Evolutionary conservation across 192 early-diverging fungal genomes (phyloP).

Genomic region (Coemansia sp.): DNA sequence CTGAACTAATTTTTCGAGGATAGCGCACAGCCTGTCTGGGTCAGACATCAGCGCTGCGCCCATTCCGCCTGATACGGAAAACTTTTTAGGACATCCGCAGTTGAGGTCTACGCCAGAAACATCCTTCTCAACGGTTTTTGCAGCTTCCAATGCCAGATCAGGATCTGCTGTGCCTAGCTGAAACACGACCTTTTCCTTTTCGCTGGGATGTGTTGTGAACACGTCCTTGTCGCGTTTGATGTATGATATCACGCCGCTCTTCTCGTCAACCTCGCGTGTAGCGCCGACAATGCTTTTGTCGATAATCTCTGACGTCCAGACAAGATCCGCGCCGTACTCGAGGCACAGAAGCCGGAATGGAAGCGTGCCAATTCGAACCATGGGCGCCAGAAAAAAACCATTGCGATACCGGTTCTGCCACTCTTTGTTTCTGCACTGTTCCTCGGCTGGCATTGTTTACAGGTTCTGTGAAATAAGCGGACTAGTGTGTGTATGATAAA

Average conservation of each 20-base stretch:
- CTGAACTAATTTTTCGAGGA: conserved; percentile 71
- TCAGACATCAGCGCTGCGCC: conserved; percentile 86
- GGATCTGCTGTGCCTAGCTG: conserved; percentile 92
- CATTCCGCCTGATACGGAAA: conserved; percentile 92
- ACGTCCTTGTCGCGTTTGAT: conserved; percentile 59
- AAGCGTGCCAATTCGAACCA: conserved; percentile 92
- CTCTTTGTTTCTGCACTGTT: neutral
- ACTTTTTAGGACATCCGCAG: conserved; percentile 97
- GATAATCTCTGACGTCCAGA: conserved; percentile 88
- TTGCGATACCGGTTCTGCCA: conserved; percentile 44
- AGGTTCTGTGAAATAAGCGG: too few species aligned
- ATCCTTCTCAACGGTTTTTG: conserved; percentile 80
- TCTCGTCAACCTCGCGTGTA: conserved; percentile 67
- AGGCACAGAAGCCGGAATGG: conserved; percentile 86
- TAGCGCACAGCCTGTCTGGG: conserved; percentile 79
- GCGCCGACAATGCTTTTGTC: conserved; percentile 81
- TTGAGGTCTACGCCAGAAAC: conserved; percentile 92
- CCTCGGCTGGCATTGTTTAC: neutral
- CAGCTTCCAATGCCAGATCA: conserved; percentile 82
- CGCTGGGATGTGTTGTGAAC: conserved; percentile 75
- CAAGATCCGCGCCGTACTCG: conserved; percentile 89
- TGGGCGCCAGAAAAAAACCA: conserved; percentile 85
- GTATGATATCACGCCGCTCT: conserved; percentile 79
- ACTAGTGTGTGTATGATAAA: too few species aligned
- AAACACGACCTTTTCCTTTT: conserved; percentile 79